Percentiles rank a stretch among this genome's conserved stretches.
Evolutionary conservation across 164 flowering plant genomes (phyloP).

Genomic region (Nymphaea colorata): DNA sequence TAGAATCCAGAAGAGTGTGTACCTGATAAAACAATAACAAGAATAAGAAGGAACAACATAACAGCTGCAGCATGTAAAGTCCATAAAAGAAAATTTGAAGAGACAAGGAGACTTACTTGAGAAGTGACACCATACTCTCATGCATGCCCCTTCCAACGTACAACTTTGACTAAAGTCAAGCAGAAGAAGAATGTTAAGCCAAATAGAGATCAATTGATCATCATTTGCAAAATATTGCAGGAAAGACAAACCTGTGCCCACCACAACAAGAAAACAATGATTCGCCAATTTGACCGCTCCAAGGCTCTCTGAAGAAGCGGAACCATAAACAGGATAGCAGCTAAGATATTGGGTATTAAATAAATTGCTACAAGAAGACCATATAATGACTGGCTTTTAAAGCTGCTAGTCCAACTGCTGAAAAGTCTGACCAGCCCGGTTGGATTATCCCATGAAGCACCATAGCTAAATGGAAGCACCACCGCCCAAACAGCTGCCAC

Average conservation of each 20-base stretch:
- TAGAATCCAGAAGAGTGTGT: constrained; percentile 82
- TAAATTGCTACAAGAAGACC: constrained; percentile 59
- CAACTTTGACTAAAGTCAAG: constrained; percentile 63
- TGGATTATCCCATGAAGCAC: constrained; percentile 62
- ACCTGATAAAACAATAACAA: constrained; percentile 26
- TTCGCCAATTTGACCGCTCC: constrained; percentile 80
- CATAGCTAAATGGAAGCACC: constrained; percentile 72
- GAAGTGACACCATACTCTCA: constrained; percentile 71
- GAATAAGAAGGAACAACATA: neutral
- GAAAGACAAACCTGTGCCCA: constrained; percentile 85
- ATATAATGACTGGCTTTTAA: constrained; percentile 57
- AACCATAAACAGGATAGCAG: constrained; percentile 58
- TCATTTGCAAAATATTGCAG: neutral
- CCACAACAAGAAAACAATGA: constrained; percentile 69
- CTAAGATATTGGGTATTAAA: constrained; percentile 69
- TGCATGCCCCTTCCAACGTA: constrained; percentile 98
- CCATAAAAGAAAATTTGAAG: neutral
- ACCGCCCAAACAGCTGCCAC: constrained; percentile 84
- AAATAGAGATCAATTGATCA: neutral
- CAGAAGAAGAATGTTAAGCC: constrained; percentile 2
- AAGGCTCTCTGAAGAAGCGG: constrained; percentile 63
- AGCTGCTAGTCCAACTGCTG: constrained; percentile 48
- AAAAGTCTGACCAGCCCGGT: constrained; percentile 66
- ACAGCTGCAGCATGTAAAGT: neutral
- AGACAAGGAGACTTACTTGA: constrained; percentile 50